Evolutionary conservation across 1,284 basidiomycete species (phyloP).

Genomic region (Ceratobasidium sp.): DNA sequence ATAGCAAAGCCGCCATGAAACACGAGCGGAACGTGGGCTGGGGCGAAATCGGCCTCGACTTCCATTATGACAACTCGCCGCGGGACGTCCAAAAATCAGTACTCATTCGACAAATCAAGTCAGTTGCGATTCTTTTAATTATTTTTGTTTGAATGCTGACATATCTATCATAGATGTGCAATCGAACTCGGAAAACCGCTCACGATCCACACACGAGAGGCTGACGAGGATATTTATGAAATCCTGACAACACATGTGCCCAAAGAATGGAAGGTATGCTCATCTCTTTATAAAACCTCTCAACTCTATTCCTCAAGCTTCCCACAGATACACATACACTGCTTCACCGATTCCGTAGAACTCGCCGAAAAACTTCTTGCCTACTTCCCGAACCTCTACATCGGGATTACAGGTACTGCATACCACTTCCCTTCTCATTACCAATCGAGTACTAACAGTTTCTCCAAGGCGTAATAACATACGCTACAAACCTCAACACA

Average conservation of each 20-base stretch:
- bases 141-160: background rate
- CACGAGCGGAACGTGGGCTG: constrained; percentile 85
- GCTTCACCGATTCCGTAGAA: constrained; percentile 82
- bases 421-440: background rate
- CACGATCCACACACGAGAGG: constrained; percentile 84
- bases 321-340: constrained; percentile 78
- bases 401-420: constrained; percentile 77
- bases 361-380: constrained; percentile 77
- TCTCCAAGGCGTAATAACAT: constrained; percentile 77
- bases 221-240: constrained; percentile 80
- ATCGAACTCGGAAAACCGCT: constrained; percentile 76
- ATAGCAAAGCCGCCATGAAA: constrained; percentile 76
- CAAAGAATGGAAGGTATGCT: constrained; percentile 69
- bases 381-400: constrained; percentile 82
- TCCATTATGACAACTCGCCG: constrained; percentile 83
- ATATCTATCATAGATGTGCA: constrained; percentile 62
- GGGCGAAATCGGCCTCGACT: constrained; percentile 88
- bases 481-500: constrained; percentile 77
- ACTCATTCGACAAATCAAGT: constrained; percentile 71
- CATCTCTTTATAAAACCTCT: background rate
- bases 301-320: background rate
- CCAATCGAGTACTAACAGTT: constrained; percentile 16
- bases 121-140: background rate
- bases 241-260: constrained; percentile 81
- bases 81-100: constrained; percentile 74